Evolutionary conservation across 2,329 filamentous ascomycete species (phyloP).

Genomic region (Aspergillus sp.): DNA sequence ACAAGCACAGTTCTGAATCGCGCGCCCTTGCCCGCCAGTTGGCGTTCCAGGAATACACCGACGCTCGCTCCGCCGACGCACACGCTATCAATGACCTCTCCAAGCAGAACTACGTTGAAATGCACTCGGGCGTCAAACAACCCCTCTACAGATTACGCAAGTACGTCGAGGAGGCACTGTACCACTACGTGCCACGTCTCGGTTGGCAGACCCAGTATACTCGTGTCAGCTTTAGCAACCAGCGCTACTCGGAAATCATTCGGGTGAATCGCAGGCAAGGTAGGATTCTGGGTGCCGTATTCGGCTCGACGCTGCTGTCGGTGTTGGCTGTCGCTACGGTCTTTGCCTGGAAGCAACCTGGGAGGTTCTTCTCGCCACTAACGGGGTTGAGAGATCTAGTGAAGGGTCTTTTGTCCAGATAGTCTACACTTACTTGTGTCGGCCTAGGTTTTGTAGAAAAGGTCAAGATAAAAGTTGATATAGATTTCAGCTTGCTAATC

Average conservation of each 20-base stretch:
- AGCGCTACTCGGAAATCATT: constrained; percentile 82
- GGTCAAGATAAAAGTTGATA: background rate
- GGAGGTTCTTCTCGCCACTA: constrained; percentile 20
- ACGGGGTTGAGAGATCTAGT: constrained; percentile 16
- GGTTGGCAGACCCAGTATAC: constrained; percentile 94
- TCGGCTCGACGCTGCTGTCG: constrained; percentile 30
- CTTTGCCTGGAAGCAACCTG: constrained; percentile 32
- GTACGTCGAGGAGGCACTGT: constrained; percentile 78
- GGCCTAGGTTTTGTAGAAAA: background rate
- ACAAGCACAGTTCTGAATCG: constrained; percentile 36
- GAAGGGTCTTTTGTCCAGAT: constrained; percentile 12
- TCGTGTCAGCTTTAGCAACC: constrained; percentile 88
- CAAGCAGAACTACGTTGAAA: constrained; percentile 87
- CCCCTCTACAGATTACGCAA: constrained; percentile 79
- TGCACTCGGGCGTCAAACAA: constrained; percentile 81
- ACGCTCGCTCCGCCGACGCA: constrained; percentile 71
- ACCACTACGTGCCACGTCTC: constrained; percentile 69
- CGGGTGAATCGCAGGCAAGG: constrained; percentile 69
- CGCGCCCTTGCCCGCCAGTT: constrained; percentile 43
- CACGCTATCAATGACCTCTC: constrained; percentile 92
- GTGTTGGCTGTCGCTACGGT: constrained; percentile 30
- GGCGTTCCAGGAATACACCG: constrained; percentile 72
- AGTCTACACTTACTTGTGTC: too few species aligned
- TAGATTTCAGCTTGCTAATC: background rate
- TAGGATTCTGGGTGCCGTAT: constrained; percentile 51